Conservation (phyloP, 1,284 basidiomycete species). For the Phellopilus nigrolimitatus region DNA sequence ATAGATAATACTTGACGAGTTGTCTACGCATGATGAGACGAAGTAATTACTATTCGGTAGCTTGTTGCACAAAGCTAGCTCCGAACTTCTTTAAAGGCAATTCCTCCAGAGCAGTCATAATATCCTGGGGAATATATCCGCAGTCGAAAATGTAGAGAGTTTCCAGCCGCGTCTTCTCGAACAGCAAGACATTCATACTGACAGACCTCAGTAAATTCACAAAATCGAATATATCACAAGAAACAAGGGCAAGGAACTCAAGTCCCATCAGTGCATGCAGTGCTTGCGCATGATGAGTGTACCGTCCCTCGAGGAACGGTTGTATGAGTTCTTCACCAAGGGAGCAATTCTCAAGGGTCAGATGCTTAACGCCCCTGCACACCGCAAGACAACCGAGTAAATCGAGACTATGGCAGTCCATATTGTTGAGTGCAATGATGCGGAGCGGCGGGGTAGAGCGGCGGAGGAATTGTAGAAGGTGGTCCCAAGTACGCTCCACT, state of each 20-base stretch:
- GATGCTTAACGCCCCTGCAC: not conserved
- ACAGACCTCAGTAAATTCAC: not conserved
- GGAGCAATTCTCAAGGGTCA: slow-evolving; percentile 2
- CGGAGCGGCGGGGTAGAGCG: not conserved
- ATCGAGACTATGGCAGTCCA: not conserved
- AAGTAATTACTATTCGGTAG: not conserved
- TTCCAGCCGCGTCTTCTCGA: not conserved
- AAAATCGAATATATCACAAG: slow-evolving; percentile 2
- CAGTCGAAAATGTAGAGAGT: slow-evolving; percentile 2
- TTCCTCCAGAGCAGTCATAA: not conserved
- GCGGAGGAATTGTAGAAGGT: not conserved
- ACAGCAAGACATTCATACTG: not conserved
- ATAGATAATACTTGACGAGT: too few species aligned
- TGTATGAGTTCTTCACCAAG: not conserved
- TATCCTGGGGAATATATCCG: slow-evolving; percentile 5
- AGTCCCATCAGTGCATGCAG: slow-evolving; percentile 4
- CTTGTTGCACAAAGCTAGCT: not conserved
- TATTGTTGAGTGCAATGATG: not conserved
- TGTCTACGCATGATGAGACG: too few species aligned
- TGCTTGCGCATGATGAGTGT: not conserved
- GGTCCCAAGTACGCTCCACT: not conserved
- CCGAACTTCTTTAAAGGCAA: slow-evolving; percentile 2
- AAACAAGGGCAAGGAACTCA: not conserved
- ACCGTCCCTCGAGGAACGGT: not conserved
- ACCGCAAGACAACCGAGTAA: slow-evolving; percentile 4